Conservation (phyloP, 345 rosid genomes). For the Salix exigua region DNA sequence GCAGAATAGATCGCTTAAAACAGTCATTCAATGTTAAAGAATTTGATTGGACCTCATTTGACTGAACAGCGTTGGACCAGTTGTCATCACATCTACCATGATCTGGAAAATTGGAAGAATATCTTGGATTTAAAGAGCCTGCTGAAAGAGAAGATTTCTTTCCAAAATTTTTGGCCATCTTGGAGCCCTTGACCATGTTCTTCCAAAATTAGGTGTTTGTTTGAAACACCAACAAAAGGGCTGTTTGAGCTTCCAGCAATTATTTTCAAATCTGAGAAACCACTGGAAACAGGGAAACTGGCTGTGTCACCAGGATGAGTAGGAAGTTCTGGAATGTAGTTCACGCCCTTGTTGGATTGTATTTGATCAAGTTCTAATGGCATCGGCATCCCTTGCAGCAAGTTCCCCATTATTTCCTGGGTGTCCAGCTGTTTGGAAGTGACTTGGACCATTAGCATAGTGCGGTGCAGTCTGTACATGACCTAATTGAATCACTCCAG, state of each 20-base stretch:
- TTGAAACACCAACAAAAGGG: constrained; percentile 38
- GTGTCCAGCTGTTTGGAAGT: constrained; percentile 43
- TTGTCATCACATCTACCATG: constrained; percentile 40
- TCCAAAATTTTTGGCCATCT: constrained; percentile 20
- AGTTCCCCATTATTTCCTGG: constrained; percentile 39
- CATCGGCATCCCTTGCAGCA: constrained; percentile 72
- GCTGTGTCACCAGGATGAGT: constrained; percentile 20
- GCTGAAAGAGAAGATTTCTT: constrained; percentile 35
- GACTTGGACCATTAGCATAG: constrained; percentile 30
- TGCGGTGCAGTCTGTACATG: constrained; percentile 37
- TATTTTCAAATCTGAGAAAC: constrained; percentile 28
- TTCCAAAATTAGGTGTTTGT: constrained; percentile 44
- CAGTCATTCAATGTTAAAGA: constrained; percentile 22
- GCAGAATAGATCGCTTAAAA: constrained; percentile 27
- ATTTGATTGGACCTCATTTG: constrained; percentile 32
- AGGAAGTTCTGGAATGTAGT: constrained; percentile 32
- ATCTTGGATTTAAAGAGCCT: constrained; percentile 26
- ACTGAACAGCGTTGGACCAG: constrained; percentile 52
- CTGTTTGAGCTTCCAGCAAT: constrained; percentile 37
- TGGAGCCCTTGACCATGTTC: constrained; percentile 36
- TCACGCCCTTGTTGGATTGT: constrained; percentile 42
- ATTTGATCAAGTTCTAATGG: constrained; percentile 60
- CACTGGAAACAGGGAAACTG: constrained; percentile 28
- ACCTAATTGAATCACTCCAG: constrained; percentile 43
- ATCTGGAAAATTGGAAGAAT: constrained; percentile 36